phyloP scores from a whole-genome alignment of 2,329 filamentous ascomycete species.

The Phoma herbarum region DNA sequence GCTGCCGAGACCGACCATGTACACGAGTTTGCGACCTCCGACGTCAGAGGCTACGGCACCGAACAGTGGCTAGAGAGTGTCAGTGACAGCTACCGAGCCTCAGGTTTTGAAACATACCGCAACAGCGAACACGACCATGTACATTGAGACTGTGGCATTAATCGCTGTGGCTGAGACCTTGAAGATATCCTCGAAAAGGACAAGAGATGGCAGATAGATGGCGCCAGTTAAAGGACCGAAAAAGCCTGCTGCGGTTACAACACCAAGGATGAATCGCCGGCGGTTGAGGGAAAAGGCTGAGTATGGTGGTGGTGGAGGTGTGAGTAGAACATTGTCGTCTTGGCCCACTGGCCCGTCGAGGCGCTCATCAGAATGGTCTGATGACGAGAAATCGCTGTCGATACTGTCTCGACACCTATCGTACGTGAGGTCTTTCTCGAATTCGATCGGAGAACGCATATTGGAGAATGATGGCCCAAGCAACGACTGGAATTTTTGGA shows the following conservation, averaged over 20 bases:
- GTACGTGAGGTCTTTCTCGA: constrained; percentile 35
- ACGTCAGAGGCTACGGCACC: constrained; percentile 54
- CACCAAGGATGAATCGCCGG: constrained; percentile 50
- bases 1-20: constrained; percentile 53
- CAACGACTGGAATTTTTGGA: constrained; percentile 16
- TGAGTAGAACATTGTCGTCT: constrained; percentile 10
- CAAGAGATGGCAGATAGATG: constrained; percentile 57
- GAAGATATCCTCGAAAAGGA: constrained; percentile 51
- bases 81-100: constrained; percentile 6
- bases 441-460: constrained; percentile 38
- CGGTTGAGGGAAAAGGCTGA: constrained; percentile 51
- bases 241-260: constrained; percentile 55
- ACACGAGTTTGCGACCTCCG: constrained; percentile 53
- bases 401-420: constrained; percentile 35
- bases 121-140: constrained; percentile 57
- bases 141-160: constrained; percentile 57
- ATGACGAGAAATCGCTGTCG: constrained; percentile 32
- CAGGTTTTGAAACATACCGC: constrained; percentile 28
- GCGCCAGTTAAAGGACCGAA: constrained; percentile 56
- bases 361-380: constrained; percentile 23
- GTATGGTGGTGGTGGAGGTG: constrained; percentile 39
- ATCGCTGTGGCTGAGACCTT: constrained; percentile 48
- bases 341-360: constrained; percentile 23
- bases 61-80: constrained; percentile 49
- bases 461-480: constrained; percentile 12